Conservation (phyloP, 2,329 filamentous ascomycete genomes). For the Aspergillus sp. region DNA sequence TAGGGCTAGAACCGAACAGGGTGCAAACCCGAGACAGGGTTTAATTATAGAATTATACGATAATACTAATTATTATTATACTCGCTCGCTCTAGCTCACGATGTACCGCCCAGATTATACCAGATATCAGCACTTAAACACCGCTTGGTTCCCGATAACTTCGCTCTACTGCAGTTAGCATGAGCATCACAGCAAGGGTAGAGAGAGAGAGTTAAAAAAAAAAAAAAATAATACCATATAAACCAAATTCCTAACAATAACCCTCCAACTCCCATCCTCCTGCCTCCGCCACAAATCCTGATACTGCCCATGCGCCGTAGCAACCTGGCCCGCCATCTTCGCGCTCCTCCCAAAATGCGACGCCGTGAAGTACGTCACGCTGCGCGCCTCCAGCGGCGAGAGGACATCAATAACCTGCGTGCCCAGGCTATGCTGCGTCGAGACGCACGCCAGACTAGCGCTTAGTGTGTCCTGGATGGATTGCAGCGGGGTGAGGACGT, state of each 20-base stretch:
- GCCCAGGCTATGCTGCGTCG: slow-evolving; percentile 16
- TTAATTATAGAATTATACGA: no score
- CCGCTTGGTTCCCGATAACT: slow-evolving; percentile 6
- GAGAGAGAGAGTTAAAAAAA: no score
- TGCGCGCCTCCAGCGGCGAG: slow-evolving; percentile 5
- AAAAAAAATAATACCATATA: slow-evolving; percentile 10
- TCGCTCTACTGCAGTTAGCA: neutral
- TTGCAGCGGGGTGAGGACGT: slow-evolving; percentile 12
- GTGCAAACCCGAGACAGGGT: no score
- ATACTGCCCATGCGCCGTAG: slow-evolving; percentile 7
- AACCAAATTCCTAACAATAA: slow-evolving; percentile 5
- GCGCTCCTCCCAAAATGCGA: slow-evolving; percentile 10
- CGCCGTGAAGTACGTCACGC: slow-evolving; percentile 15
- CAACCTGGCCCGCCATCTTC: neutral
- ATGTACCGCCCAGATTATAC: no score
- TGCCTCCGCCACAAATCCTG: slow-evolving; percentile 2
- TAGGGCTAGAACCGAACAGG: no score
- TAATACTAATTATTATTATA: no score
- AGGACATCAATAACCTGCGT: slow-evolving; percentile 14
- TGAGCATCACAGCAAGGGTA: no score
- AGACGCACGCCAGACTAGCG: slow-evolving; percentile 12
- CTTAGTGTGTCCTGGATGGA: slow-evolving; percentile 8
- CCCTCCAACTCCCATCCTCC: neutral
- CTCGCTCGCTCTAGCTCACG: no score
- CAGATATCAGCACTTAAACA: no score